Evolutionary conservation across 2,329 filamentous ascomycete species (phyloP).

Genomic region (Arthrobotrys megalospora): DNA sequence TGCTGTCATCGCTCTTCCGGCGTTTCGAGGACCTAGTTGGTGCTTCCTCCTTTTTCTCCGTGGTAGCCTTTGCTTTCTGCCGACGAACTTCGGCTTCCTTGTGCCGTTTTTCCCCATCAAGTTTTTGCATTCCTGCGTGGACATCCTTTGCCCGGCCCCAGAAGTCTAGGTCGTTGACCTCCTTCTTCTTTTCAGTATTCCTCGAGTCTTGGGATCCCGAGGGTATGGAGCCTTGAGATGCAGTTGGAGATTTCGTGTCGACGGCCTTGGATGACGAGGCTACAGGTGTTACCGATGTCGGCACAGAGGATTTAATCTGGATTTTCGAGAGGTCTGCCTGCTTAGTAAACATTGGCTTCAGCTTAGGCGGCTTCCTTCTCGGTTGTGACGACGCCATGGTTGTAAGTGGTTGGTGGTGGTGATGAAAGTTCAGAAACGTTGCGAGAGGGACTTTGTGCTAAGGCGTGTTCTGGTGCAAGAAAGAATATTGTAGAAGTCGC

Average conservation of each 20-base stretch:
- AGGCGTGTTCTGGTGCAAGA: not conserved
- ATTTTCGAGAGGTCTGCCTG: not conserved
- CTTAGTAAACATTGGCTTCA: slow-evolving; percentile 52
- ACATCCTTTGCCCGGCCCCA: slow-evolving; percentile 50
- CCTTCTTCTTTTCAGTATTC: not conserved
- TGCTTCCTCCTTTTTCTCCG: slow-evolving; percentile 16
- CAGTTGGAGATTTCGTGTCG: slow-evolving; percentile 10
- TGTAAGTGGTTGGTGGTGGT: not conserved
- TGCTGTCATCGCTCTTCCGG: slow-evolving; percentile 40
- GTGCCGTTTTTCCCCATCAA: slow-evolving; percentile 28
- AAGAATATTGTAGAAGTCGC: slow-evolving; percentile 9
- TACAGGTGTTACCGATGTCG: not conserved
- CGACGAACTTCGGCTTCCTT: slow-evolving; percentile 24
- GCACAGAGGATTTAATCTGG: not conserved
- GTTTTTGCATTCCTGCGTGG: slow-evolving; percentile 45
- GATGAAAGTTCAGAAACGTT: not conserved
- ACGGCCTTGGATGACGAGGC: not conserved
- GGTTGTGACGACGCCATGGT: slow-evolving; percentile 36
- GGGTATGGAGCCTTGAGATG: slow-evolving; percentile 5
- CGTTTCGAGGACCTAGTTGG: slow-evolving; percentile 45
- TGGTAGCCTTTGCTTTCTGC: slow-evolving; percentile 25
- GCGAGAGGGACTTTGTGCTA: not conserved
- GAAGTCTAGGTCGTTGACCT: slow-evolving; percentile 45
- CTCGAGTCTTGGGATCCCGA: not conserved
- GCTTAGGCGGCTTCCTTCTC: slow-evolving; percentile 13